Evolutionary conservation across 371 early-diverging fungal species (phyloP), one percentile per base, ranked within the genome.

Genomic region (Mucor mucedo): DNA sequence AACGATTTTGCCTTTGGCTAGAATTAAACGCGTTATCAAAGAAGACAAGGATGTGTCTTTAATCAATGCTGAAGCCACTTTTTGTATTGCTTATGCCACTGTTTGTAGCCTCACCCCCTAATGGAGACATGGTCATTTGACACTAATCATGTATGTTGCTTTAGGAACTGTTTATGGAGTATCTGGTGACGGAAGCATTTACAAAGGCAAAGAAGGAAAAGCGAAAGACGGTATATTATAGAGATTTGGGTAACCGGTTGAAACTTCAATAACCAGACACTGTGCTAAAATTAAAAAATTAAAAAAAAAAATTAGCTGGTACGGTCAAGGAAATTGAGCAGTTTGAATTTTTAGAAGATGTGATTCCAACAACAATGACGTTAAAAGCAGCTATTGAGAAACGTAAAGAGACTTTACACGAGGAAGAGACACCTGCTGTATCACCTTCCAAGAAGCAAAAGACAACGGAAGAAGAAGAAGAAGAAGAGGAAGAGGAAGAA

Each of bases 21-120:
- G 94, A 60, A 87, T 93, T 57, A 88, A 91, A 55, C 85, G 91
- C 39, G 89, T 94, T 62, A 90, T 94, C 70, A 92, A 91, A 63
- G 91, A 90, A 67, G 94, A 93, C 72, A 89, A 87, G 70, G 94
- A 91, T 53, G 81, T 93, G 2, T 69, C 75, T 5, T 73, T 85
- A 42, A 84, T 89, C 70, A 86, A 87, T 60, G 76, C 87, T 9
- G 94, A 94, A 52, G 90, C 92, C 11, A 85, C 91, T 7, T 92
- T 89, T 55, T 78, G 92, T 58, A 88, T 93, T 45, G 79, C 91
- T 4, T 75, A 84, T 54, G 93, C 93, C 11, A 89, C 93, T 40
- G 91, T 90, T 21, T 21, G 21, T 21, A 21, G 21, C 21, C 21
- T 21, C 21, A 21, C 21, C 21, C 21, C 21, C 21, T 21, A 21